Evolutionary conservation across 805 yeast genomes (phyloP), one percentile per base, ranked within the genome.

Genomic region (Candida yuanshanica): DNA sequence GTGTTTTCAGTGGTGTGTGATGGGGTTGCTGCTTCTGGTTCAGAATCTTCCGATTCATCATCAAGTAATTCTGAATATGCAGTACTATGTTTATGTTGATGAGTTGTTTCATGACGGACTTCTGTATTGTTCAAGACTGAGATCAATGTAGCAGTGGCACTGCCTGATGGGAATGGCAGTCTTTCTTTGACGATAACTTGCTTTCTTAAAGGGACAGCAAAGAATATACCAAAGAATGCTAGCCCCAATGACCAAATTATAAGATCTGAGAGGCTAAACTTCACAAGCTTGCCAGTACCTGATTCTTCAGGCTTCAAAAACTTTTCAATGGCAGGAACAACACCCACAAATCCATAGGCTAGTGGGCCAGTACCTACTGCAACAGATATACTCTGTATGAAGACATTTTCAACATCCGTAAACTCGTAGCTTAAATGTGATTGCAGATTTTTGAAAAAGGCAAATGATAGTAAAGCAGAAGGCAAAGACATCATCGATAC

Each of bases 401-500:
- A 87, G 5, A 91, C 98, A 54, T 89, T 91, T 57, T 93, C 98
- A n/a, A 87, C 96, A 48, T 88, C 96, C 0, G 93, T 77, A 53
- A 79, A 77, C 1, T 80, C 79, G 27, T 61, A 62, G 7, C 51
- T 48, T 11, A 71, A 41, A 5, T 48, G 41, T 2, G 49, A 38
- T 20, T 69, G 68, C 3, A 82, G 52, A 4, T 77, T 64, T 51
- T 81, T 86, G 68, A 90, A 91, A 16, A 84, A 66, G 1, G 96
- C 83, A 59, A 79, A 90, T 0, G 95, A 96, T 20, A 91, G 63
- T 39, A 91, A 63, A 0, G 98, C 96, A 5, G 96, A 83, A 0
- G 99, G 98, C 41, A 91, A 68, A 18, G 96, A 85, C 99, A 91
- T 93, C 99, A 91, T 91, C 10, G 96, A 88, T 6, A 93, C 96